Base-by-base conservation (phyloP, 768 basidiomycete species). In the Rhizopogon vulgaris region DNA sequence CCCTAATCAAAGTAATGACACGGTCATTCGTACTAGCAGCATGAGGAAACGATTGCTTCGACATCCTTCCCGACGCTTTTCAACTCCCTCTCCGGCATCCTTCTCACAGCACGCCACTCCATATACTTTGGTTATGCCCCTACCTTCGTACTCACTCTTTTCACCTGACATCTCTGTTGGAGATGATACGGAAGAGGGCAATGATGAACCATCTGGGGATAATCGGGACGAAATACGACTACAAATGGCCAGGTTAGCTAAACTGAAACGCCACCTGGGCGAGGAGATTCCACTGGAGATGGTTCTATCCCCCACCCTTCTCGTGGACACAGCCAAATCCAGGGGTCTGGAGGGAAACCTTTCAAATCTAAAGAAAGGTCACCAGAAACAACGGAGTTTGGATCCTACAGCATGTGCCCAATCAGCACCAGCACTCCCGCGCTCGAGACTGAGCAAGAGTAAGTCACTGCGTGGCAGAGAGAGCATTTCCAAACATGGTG, bases 201-300 rank as follows among this genome's bases (percentile, higher is more conserved):
- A 48, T 42, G 52, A 58, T 9, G 50, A 53, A 39, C 42, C 38
- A 32, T 24, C 22, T 37, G 34, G 30, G 25, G 37, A 50, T 14
- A 36, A 37, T 22, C 51, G 34, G 58, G 43, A 41, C 30, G 39
- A 43, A 25, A 64, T 66, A 52, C 66, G 65, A 52, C 38, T 65
- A 8, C 58, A 61, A 40, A 69, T 66, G 37, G 61, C 61, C 17
- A 67, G 69, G 38, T 60, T 68, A 37, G 69, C 65, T 15, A 74
- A 72, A 58, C 60, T 74, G 48, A 62, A 68, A 7, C 69, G 69
- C 15, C 62, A 68, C 55, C 61, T 73, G 6, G 71, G 72, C 41
- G 69, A 73, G 55, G 62, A 69, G 46, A 66, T 73, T 40, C 71
- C 75, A 12, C 60, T 65, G 4, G 73, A 70, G 38, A 59, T 75